Percentiles rank a stretch among this genome's conserved stretches.
Evolutionary conservation across 495 filamentous ascomycete species (phyloP).

Genomic region (Podospora anserina): DNA sequence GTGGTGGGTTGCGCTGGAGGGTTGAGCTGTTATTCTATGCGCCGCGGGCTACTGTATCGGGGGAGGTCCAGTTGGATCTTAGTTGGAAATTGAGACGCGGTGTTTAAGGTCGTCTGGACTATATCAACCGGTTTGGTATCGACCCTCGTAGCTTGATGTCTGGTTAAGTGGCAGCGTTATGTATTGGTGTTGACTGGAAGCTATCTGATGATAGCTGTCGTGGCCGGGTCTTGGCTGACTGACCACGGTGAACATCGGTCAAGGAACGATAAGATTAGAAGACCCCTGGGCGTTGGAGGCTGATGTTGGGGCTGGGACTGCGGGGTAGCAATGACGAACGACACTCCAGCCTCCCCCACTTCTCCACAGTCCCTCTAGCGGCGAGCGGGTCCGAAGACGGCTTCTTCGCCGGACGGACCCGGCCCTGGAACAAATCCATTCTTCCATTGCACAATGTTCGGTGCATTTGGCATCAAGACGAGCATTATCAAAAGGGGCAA

Average conservation of each 20-base stretch:
- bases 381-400: slow-evolving; percentile 5
- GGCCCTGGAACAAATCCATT: background rate
- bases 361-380: slow-evolving; percentile 8
- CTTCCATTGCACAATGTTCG: slow-evolving; percentile 1
- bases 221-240: background rate
- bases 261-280: background rate
- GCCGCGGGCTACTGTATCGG: background rate
- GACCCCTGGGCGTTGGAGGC: background rate
- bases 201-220: slow-evolving; percentile 5
- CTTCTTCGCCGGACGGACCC: slow-evolving; percentile 6
- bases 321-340: slow-evolving; percentile 5
- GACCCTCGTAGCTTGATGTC: background rate
- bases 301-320: slow-evolving; percentile 5
- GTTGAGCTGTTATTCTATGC: background rate
- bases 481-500: slow-evolving; percentile 3
- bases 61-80: background rate
- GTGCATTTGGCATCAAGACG: background rate
- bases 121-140: background rate
- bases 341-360: slow-evolving; percentile 9
- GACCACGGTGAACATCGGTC: slow-evolving; percentile 5
- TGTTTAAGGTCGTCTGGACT: background rate
- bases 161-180: background rate
- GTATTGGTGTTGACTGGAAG: background rate
- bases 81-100: background rate
- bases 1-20: background rate